Percentiles rank a stretch among this genome's conserved stretches.
These are phyloP conservation scores for Lanmaoa pseudosensibilis DNA, from an alignment of 768 basidiomycete species.

Conservation along the genomic window DNA sequence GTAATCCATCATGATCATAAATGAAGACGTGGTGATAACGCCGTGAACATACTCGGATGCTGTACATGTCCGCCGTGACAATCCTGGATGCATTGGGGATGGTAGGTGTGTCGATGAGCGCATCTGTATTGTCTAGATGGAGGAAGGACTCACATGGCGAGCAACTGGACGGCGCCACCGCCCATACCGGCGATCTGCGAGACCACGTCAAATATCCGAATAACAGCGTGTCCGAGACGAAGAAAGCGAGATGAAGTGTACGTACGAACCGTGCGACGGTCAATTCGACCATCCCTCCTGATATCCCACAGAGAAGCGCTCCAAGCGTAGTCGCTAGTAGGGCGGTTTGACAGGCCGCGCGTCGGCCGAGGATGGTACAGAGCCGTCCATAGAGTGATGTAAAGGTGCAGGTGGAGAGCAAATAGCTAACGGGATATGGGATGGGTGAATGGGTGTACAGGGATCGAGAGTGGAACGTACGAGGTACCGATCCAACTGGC, in stretches of 20 bases:
- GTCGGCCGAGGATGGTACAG: conserved; percentile 69
- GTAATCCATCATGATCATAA: neutral
- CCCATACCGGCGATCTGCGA: conserved; percentile 24
- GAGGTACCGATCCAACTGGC: conserved; percentile 31
- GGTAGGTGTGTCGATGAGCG: neutral
- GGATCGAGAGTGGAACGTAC: conserved; percentile 7
- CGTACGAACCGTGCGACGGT: conserved; percentile 70
- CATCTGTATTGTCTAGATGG: neutral
- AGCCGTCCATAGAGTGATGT: conserved; percentile 79
- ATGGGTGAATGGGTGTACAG: neutral
- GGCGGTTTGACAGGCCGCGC: conserved; percentile 64
- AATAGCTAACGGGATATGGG: conserved; percentile 36
- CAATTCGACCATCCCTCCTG: conserved; percentile 64
- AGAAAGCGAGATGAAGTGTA: neutral
- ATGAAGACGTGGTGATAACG: neutral
- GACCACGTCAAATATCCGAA: neutral
- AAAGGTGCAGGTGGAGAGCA: conserved; percentile 76
- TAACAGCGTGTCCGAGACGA: neutral
- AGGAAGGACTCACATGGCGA: conserved; percentile 16
- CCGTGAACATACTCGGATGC: conserved; percentile 11
- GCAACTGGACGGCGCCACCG: conserved; percentile 21
- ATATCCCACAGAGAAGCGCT: conserved; percentile 64
- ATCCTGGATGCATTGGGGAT: conserved; percentile 13
- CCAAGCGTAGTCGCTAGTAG: conserved; percentile 60
- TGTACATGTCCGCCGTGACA: conserved; percentile 23